phyloP scores from a whole-genome alignment of 1,284 basidiomycete genomes.

The Rhodotorula sp. region DNA sequence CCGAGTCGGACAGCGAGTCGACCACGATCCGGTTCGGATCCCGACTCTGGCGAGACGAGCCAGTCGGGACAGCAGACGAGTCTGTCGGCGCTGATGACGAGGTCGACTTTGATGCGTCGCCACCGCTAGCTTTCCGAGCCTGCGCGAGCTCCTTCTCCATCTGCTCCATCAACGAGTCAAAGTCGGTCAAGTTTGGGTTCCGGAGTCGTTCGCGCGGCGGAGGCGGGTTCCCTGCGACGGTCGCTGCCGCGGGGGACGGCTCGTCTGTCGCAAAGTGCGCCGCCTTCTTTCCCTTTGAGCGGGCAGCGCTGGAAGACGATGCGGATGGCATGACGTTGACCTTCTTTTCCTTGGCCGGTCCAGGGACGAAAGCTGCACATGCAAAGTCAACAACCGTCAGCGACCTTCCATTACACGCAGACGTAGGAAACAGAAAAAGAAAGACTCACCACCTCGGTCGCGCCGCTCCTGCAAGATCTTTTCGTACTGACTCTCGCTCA shows the following conservation, averaged over 20 bases:
- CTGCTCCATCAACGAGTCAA: constrained; percentile 89
- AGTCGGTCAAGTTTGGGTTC: constrained; percentile 75
- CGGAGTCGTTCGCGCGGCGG: constrained; percentile 20
- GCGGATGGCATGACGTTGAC: constrained; percentile 33
- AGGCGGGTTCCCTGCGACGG: constrained; percentile 20
- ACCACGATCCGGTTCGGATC: constrained; percentile 16
- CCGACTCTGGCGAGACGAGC: background rate
- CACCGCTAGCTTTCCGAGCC: constrained; percentile 7
- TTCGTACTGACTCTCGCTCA: constrained; percentile 76
- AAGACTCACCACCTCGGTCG: constrained; percentile 64
- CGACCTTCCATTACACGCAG: no score
- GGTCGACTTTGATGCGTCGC: background rate
- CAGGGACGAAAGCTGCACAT: constrained; percentile 66
- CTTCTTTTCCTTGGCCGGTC: constrained; percentile 32
- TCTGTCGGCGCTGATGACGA: background rate
- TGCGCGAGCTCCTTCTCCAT: constrained; percentile 74
- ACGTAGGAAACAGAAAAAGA: background rate
- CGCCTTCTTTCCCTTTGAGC: constrained; percentile 4
- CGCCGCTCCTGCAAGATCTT: constrained; percentile 72
- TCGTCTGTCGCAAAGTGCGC: background rate
- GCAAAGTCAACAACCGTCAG: background rate
- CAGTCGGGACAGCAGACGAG: background rate
- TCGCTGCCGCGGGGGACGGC: constrained; percentile 14
- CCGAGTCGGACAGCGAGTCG: constrained; percentile 43
- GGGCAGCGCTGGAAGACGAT: constrained; percentile 4